Evolutionary conservation across 192 early-diverging fungal species (phyloP).

Genomic region (Coemansia sp.): DNA sequence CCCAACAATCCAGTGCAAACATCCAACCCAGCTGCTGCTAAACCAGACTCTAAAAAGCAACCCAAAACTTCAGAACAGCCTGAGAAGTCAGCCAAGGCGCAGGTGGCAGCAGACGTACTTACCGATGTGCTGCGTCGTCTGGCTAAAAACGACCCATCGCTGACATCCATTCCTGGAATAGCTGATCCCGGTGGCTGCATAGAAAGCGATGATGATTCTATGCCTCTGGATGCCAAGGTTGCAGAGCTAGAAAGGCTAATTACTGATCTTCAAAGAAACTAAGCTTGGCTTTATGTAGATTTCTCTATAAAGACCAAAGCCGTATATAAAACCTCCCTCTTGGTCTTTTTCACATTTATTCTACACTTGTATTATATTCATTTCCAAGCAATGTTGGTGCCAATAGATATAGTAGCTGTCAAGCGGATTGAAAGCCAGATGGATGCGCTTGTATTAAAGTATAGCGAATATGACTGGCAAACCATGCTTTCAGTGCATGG

Average conservation of each 20-base stretch:
- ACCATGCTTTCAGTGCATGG: conserved; percentile 3
- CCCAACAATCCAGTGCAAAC: no score
- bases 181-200: background rate
- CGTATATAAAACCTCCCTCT: background rate
- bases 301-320: background rate
- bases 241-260: conserved; percentile 50
- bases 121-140: conserved; percentile 43
- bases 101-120: conserved; percentile 44
- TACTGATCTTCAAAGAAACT: conserved; percentile 22
- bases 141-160: conserved; percentile 25
- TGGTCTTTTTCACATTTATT: background rate
- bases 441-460: conserved; percentile 7
- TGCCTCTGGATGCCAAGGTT: conserved; percentile 45
- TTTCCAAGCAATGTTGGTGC: background rate
- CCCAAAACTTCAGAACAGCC: background rate
- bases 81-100: conserved; percentile 38
- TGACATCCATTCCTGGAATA: background rate
- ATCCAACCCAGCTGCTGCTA: no score
- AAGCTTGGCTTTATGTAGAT: background rate
- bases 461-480: conserved; percentile 15
- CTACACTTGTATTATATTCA: background rate
- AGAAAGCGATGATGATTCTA: conserved; percentile 10
- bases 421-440: conserved; percentile 5
- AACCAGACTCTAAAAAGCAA: no score
- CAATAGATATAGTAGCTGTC: background rate